A percentile compares a stretch with the other conserved stretches of the same genome.
phyloP scores from a whole-genome alignment of 495 filamentous ascomycete genomes.

The Hypoxylon trugodes region DNA sequence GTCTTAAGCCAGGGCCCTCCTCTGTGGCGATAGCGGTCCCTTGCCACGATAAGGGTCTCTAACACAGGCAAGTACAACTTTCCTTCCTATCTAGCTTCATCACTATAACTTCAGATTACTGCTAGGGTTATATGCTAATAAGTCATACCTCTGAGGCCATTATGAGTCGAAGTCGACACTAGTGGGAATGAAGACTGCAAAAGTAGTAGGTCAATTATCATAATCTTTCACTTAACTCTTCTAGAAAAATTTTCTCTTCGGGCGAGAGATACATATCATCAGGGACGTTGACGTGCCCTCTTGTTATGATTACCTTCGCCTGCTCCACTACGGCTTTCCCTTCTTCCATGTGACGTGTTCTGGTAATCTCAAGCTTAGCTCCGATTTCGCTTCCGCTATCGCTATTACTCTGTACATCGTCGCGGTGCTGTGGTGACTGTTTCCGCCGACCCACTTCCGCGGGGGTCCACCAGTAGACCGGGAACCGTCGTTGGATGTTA shows the following conservation, averaged over 20 bases:
- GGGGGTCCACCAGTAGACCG: slow-evolving; percentile 80
- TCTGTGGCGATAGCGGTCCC: too few relatives aligned
- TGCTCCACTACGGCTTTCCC: slow-evolving; percentile 28
- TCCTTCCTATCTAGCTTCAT: too few relatives aligned
- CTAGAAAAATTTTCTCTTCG: slow-evolving; percentile 53
- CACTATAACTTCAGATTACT: too few relatives aligned
- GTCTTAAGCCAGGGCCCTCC: too few relatives aligned
- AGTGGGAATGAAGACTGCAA: background rate
- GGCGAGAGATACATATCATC: slow-evolving; percentile 47
- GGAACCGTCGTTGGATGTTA: slow-evolving; percentile 79
- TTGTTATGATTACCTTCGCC: slow-evolving; percentile 42
- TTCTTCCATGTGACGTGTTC: slow-evolving; percentile 20
- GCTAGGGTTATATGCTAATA: too few relatives aligned
- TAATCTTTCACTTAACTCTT: slow-evolving; percentile 49
- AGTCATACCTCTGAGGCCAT: too few relatives aligned
- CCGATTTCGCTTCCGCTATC: slow-evolving; percentile 21
- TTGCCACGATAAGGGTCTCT: too few relatives aligned
- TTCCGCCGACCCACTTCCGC: slow-evolving; percentile 45
- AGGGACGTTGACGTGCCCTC: slow-evolving; percentile 46
- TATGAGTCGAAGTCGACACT: too few relatives aligned
- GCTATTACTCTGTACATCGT: slow-evolving; percentile 8
- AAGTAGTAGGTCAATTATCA: background rate
- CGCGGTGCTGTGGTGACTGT: background rate
- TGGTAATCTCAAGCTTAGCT: slow-evolving; percentile 18
- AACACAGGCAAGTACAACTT: too few relatives aligned